Base-by-base conservation (phyloP, 306 rosid species). In the Styphnolobium japonicum region DNA sequence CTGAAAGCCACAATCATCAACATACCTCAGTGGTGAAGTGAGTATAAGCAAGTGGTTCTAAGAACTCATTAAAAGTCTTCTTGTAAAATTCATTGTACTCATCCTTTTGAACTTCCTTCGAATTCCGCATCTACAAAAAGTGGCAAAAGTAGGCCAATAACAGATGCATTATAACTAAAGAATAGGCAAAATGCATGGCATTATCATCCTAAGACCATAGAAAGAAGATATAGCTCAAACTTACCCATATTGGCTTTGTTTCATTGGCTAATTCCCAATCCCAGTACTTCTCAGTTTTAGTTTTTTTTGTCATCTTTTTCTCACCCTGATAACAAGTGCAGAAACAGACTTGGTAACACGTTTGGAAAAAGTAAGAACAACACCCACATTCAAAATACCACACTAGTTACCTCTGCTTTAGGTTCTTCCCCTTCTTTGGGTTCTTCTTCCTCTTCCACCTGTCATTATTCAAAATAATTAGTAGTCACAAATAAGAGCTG, bases 391-490 rank as follows among this genome's bases (percentile, higher is more conserved):
- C 8, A 16, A 61, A 80, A 83, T 65, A 29, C 21, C 22, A 37
- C 11, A 74, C 34, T 11, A 27, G 31, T 56, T 85, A 96, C 98
- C 94, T 96, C 97, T 85, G 83, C 87, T 72, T 83, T 78, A 16
- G 89, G 85, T 84, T 90, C 98, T 88, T 90, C 98, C 53, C 98
- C 98, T 89, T 96, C 97, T 83, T 96, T 91, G 34, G 88, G 93
- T 82, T 89, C 93, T 84, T 92, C 98, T 87, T 90, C 99, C 90
- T 96, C 99, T 90, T 96, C 99, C 36, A 96, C 98, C 99, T 96
- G 89, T 7, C 70, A 79, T 76, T 57, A 66, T 31, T 66, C 69
- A 79, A 81, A 22, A 72, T 71, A 9, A 56, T 71, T 60, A 77
- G 10, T 9, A 71, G 65, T 15, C 7, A 67, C 6, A 4, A 48